A percentile compares a stretch with the other conserved stretches of the same genome.
Conservation (phyloP, 2,329 filamentous ascomycete genomes). For the Trichoderma polysporum region DNA sequence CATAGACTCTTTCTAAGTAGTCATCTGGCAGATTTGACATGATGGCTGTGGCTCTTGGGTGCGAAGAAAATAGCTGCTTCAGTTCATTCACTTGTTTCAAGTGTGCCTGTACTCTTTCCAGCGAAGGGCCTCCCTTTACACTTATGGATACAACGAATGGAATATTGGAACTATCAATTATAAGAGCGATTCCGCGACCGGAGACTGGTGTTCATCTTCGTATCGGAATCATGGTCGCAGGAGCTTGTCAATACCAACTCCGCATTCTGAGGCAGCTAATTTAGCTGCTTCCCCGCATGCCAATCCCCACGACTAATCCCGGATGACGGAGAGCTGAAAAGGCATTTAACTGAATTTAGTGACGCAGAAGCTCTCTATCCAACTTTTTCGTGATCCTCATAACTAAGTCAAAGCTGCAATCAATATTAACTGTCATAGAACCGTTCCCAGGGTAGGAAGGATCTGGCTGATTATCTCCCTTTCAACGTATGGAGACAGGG, state of each 20-base stretch:
- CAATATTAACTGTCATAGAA: too few species aligned
- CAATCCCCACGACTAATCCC: constrained; percentile 8
- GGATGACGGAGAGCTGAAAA: neutral
- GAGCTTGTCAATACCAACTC: neutral
- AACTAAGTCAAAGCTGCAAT: neutral
- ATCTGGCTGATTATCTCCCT: too few species aligned
- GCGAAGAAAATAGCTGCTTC: neutral
- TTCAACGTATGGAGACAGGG: too few species aligned
- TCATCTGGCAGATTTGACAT: constrained; percentile 22
- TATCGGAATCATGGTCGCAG: neutral
- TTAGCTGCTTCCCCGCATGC: neutral
- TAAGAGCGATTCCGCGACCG: neutral
- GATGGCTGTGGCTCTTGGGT: neutral
- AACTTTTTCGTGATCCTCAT: neutral
- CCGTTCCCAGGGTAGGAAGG: too few species aligned
- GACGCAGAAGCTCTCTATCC: neutral
- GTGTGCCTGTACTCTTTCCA: neutral
- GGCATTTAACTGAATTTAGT: neutral
- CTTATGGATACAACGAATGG: too few species aligned
- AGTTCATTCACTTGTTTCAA: too few species aligned
- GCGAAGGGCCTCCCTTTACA: neutral
- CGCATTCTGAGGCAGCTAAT: neutral
- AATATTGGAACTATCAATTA: neutral
- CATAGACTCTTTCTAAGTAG: constrained; percentile 38
- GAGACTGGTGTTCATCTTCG: neutral